These are phyloP conservation scores for Tuber brumale DNA, from an alignment of 495 filamentous ascomycete species.

Conservation along the genomic window DNA sequence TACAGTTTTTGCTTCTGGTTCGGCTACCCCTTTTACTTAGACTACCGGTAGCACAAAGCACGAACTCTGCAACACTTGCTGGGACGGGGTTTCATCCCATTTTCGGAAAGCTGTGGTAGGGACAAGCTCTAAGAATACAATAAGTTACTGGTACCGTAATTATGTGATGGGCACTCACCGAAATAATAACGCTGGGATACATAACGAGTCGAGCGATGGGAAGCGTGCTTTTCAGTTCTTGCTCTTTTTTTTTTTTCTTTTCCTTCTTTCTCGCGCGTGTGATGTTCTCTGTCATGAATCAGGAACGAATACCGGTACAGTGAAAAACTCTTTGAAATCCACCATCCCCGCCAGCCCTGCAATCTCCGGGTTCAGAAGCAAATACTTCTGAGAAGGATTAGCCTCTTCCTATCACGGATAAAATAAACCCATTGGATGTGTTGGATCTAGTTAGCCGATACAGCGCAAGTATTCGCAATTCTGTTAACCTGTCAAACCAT, in stretches of 20 bases:
- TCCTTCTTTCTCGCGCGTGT: neutral
- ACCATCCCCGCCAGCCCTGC: neutral
- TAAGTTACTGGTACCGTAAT: neutral
- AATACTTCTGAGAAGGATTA: neutral
- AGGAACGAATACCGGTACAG: neutral
- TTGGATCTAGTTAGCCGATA: neutral
- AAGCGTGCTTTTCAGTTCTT: neutral
- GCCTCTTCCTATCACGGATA: neutral
- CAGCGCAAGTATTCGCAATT: neutral
- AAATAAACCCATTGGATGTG: neutral
- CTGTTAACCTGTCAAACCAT: neutral
- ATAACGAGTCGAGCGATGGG: neutral
- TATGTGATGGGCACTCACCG: neutral
- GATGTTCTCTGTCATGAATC: neutral
- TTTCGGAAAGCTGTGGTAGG: neutral
- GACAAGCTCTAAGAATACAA: neutral
- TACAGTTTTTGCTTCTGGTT: neutral
- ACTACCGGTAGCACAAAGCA: neutral
- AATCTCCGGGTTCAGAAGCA: neutral
- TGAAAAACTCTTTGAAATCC: neutral
- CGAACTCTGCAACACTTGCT: neutral
- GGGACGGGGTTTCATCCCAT: neutral
- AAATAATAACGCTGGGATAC: neutral
- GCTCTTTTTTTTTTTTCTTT: neutral
- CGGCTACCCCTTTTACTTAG: neutral